Evolutionary conservation across 2,329 filamentous ascomycete species (phyloP), one percentile per base, ranked within the genome.

Genomic region (Aspergillus fischeri): DNA sequence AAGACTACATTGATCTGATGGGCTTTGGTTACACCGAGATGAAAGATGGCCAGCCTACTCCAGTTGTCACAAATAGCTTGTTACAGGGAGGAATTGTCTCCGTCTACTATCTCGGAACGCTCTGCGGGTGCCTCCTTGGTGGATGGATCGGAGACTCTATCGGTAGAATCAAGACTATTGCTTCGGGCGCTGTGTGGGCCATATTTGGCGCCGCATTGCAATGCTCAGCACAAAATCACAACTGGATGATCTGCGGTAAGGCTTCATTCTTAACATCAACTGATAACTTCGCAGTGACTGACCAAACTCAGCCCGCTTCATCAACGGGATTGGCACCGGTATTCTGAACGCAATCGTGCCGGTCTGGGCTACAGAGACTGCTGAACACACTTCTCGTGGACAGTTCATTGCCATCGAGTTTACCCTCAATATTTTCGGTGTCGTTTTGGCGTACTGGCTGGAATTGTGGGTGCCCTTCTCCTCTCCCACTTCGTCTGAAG

Each of bases 341-440:
- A 84, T 89, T 52, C 70, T 90, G 38, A 90, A 89, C 65, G 83
- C 86, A 7, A 89, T 90, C 60, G 83, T 87, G 0, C 87, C 87
- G 0, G 86, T 89, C 3, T 90, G 86, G 86, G 86, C 86, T 0
- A 87, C 87, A 0, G 88, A 90, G 70, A 87, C 84, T 0, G 83
- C 86, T 0, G 83, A 87, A 42, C 85, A 89, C 65, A 88, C 82
- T 0, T 86, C 83, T 2, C 81, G 88, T 44, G 88, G 88, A 5
- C 81, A 85, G 50, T 88, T 89, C 60, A 84, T 90, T 56, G 85
- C 86, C 9, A 85, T 89, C 54, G 87, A 90, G 65, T 90, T 91
- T 60, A 90, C 86, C 0, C 72, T 90, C 8, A 91, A 90, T 66
- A 89, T 90, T 59, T 85, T 89, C 50, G 87, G 87, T 65, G 85